Evolutionary conservation across 139 green algal species (phyloP), one percentile per base, ranked within the genome.

Genomic region (Yamagishiella unicocca): DNA sequence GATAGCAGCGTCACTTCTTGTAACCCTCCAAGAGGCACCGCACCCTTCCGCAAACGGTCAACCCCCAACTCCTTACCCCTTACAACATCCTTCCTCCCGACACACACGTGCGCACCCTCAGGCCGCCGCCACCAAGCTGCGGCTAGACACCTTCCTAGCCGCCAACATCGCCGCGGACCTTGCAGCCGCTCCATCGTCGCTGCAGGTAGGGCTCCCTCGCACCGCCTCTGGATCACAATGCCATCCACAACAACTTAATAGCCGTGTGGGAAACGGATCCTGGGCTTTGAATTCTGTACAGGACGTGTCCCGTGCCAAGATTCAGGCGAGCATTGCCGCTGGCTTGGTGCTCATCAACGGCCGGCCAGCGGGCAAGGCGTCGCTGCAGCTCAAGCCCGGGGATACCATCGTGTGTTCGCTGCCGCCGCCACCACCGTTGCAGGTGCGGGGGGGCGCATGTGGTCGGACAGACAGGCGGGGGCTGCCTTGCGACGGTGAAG

Each of bases 291-390:
- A n/a, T n/a, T n/a, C 50, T 12, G 17, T 67, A 38, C 92, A 91
- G 33, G 37, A 89, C 7, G 89, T 87, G 66, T 97, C 93, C 84
- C 85, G 95, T 0, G 93, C 93, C 22, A 93, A 94, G 43, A 84
- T 96, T 43, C 91, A 95, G 73, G 89, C 89, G 1, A 92, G 87
- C 76, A 96, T 98, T 77, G 92, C 93, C 24, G 77, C 83, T 0
- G 95, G 95, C 22, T 67, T 91, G 29, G 93, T 98, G 7, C 45
- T 5, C 0, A 87, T 98, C 22, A 98, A 98, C 71, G 91, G 94
- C 27, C 33, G 45, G 7, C 54, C 75, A 40, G 83, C 84, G 22
- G 45, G 53, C 33, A 97, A 97, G 88, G 86, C 93, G 0, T 92
- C 90, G 1, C 62, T 80, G 17, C 35, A 45, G 1, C 85, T 98